Conservation (phyloP, 352 stramenopile species). For the Aphanomyces astaci region DNA sequence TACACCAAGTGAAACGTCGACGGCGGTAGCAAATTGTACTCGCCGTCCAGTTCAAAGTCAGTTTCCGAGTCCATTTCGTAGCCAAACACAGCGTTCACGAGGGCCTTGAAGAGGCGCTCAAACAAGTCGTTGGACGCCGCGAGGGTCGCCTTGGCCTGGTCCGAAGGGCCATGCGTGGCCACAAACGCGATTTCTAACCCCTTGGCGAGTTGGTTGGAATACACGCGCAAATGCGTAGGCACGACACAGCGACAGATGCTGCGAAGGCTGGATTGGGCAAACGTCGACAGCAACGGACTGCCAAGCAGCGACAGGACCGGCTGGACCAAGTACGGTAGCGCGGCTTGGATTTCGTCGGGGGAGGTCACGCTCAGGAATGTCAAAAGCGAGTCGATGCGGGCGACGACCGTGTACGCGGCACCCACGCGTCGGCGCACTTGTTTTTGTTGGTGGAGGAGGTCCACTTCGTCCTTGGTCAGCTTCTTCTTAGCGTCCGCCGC, state of each 20-base stretch:
- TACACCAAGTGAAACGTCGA: conserved; percentile 75
- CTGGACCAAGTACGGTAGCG: conserved; percentile 55
- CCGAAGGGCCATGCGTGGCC: conserved; percentile 28
- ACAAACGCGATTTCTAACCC: conserved; percentile 44
- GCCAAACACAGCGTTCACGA: conserved; percentile 76
- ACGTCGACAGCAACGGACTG: conserved; percentile 44
- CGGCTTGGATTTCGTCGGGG: conserved; percentile 64
- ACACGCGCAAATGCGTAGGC: conserved; percentile 48
- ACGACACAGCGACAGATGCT: conserved; percentile 54
- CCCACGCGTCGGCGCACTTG: conserved; percentile 40
- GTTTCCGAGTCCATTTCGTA: conserved; percentile 73
- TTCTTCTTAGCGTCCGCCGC: conserved; percentile 33
- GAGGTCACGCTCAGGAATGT: conserved; percentile 44
- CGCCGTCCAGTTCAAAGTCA: conserved; percentile 59
- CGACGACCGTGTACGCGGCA: conserved; percentile 36
- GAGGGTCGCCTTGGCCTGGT: conserved; percentile 35
- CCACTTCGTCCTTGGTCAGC: conserved; percentile 42
- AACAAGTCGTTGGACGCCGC: conserved; percentile 43
- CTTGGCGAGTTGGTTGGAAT: conserved; percentile 57
- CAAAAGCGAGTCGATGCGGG: conserved; percentile 48
- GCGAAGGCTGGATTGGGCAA: conserved; percentile 34
- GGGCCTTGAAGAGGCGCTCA: conserved; percentile 40
- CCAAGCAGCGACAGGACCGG: conserved; percentile 46
- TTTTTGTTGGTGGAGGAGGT: conserved; percentile 51
- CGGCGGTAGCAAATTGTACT: conserved; percentile 57